Evolutionary conservation across 352 stramenopile species (phyloP).

Genomic region (Pythium apleroticum): DNA sequence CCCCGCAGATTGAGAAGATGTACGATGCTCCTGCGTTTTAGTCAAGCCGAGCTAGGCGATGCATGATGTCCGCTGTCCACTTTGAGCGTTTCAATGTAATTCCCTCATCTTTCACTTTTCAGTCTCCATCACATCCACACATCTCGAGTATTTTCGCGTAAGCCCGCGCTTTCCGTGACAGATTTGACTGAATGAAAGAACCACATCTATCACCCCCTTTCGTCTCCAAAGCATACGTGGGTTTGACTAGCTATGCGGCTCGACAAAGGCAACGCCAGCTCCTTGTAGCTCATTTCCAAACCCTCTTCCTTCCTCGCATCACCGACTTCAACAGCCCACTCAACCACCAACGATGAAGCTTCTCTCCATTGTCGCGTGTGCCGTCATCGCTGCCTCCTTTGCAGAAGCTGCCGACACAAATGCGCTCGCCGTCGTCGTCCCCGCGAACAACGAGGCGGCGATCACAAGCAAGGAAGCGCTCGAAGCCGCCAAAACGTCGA

Average conservation of each 20-base stretch:
- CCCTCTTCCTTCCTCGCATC: neutral
- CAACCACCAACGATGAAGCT: neutral
- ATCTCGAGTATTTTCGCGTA: neutral
- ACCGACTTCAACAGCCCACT: neutral
- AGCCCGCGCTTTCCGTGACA: neutral
- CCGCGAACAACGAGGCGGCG: neutral
- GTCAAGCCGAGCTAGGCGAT: neutral
- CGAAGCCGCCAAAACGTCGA: neutral
- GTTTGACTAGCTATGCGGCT: no score
- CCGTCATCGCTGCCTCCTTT: neutral
- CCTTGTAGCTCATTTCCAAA: neutral
- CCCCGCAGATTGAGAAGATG: constrained; percentile 75
- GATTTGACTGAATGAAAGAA: neutral
- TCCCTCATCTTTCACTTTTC: neutral
- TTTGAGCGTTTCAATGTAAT: neutral
- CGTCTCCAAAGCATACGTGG: no score
- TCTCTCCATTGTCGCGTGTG: neutral
- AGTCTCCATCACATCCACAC: neutral
- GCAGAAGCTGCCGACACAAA: neutral
- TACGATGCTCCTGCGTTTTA: constrained; percentile 46
- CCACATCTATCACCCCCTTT: neutral
- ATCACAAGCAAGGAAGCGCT: neutral
- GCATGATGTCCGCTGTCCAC: neutral
- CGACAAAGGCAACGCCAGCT: no score
- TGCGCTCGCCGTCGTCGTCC: neutral